Evolutionary conservation across 2,329 filamentous ascomycete genomes (phyloP), one percentile per base, ranked within the genome.

Genomic region (Nemania diffusa): DNA sequence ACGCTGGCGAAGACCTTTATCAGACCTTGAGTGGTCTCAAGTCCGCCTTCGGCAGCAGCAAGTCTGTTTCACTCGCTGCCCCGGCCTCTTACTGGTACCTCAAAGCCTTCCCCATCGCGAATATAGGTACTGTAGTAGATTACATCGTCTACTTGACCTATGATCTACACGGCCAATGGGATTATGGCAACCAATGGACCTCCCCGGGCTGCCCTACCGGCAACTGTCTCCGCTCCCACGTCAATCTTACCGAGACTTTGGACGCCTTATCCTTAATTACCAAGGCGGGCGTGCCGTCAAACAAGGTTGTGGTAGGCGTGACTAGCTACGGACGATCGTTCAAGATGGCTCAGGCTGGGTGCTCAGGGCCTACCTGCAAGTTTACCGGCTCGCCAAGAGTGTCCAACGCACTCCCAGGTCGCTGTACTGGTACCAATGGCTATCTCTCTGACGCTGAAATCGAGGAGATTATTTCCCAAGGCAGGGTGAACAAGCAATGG

Each of bases 401-500:
- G 0, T 81, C 79, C 1, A 52, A 71, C 1, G 80, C 79, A 0
- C 42, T 57, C 1, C 56, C 65, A 2, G 81, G 79, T 1, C 26
- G 34, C 1, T 83, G 81, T 67, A 84, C 81, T 0, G 67, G 62
- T 4, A 80, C 78, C 0, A 69, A 66, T 0, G 81, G 81, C 2
- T 82, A 81, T 61, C 75, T 83, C 5, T 71, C 80, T 1, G 72
- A 81, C 55, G 76, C 77, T 1, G 81, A 83, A 73, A 80, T 83
- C 52, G 8, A 70, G 1, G 73, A 77, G 8, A 78, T 82, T 68
- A 71, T 74, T 26, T 44, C 53, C 11, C 6, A 29, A 29, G 56
- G 69, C 53, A 65, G 9, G 1, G 51, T 37, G 27, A 52, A 52
- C 17, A 37, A 53, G 6, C 51, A 34, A 24, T 37, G 9, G 27